Evolutionary conservation across 1,139 yeast species (phyloP).

Genomic region (Yamadazyma songkhlaensis): DNA sequence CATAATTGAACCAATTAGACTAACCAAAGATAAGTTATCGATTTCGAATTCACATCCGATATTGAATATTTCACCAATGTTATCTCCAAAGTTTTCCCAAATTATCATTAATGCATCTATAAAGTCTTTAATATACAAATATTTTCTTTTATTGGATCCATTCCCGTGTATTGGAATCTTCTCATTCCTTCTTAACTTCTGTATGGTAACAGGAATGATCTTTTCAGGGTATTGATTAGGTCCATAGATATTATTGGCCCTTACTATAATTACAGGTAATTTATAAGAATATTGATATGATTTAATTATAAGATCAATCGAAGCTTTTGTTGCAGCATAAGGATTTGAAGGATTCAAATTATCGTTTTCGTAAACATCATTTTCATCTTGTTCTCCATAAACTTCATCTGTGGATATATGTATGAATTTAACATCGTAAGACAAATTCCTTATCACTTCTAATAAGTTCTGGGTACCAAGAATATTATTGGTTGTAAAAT

Average conservation of each 20-base stretch:
- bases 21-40: conserved; percentile 34
- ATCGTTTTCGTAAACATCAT: conserved; percentile 32
- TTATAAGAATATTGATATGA: conserved; percentile 47
- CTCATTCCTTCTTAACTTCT: conserved; percentile 12
- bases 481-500: conserved; percentile 48
- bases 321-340: conserved; percentile 59
- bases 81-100: conserved; percentile 18
- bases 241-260: conserved; percentile 59
- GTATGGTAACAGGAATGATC: conserved; percentile 39
- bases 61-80: conserved; percentile 35
- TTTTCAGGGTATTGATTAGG: conserved; percentile 58
- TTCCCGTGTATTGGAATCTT: conserved; percentile 44
- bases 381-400: conserved; percentile 44
- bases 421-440: conserved; percentile 24
- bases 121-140: conserved; percentile 49
- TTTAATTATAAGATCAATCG: conserved; percentile 49
- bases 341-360: conserved; percentile 54
- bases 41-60: conserved; percentile 48
- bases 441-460: conserved; percentile 33
- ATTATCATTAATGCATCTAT: conserved; percentile 39
- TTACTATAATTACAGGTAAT: conserved; percentile 41
- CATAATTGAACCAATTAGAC: conserved; percentile 16
- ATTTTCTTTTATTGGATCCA: conserved; percentile 46
- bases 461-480: conserved; percentile 50
- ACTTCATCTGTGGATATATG: conserved; percentile 66